Percentiles rank a stretch among this genome's conserved stretches.
Conservation (phyloP, 1,284 basidiomycete genomes). For the Apiotrichum sp. region DNA sequence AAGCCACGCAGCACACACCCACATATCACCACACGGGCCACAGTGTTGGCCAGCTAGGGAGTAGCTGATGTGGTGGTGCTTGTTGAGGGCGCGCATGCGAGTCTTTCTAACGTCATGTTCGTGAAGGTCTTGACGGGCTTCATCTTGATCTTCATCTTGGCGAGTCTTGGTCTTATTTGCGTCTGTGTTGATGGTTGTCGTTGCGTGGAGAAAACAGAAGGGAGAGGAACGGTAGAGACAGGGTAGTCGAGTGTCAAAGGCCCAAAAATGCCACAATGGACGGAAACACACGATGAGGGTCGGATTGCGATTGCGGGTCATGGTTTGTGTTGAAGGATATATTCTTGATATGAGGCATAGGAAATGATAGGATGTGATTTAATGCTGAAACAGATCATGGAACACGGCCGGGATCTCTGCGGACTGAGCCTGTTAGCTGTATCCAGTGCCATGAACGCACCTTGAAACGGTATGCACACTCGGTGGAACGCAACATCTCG, state of each 20-base stretch:
- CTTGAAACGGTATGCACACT: constrained; percentile 87
- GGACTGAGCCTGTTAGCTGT: constrained; percentile 21
- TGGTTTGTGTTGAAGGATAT: no score
- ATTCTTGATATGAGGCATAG: no score
- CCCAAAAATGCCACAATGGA: background rate
- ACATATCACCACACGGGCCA: no score
- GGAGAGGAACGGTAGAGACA: background rate
- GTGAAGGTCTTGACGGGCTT: background rate
- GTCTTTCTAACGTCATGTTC: background rate
- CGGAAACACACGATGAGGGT: background rate
- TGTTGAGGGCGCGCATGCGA: no score
- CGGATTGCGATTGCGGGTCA: no score
- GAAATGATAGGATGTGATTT: background rate
- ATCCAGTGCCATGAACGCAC: constrained; percentile 20
- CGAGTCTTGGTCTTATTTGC: background rate
- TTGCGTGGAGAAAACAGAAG: background rate
- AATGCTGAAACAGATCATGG: constrained; percentile 43
- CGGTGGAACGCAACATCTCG: constrained; percentile 93
- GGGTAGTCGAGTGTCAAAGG: no score
- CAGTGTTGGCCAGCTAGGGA: background rate
- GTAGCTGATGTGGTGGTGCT: background rate
- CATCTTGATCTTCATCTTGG: background rate
- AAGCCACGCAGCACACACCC: no score
- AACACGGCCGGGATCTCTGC: constrained; percentile 44
- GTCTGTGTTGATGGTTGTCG: background rate